A percentile compares a stretch with the other conserved stretches of the same genome.
phyloP scores from a whole-genome alignment of 768 basidiomycete genomes.

The Rhizopogon vinicolor region DNA sequence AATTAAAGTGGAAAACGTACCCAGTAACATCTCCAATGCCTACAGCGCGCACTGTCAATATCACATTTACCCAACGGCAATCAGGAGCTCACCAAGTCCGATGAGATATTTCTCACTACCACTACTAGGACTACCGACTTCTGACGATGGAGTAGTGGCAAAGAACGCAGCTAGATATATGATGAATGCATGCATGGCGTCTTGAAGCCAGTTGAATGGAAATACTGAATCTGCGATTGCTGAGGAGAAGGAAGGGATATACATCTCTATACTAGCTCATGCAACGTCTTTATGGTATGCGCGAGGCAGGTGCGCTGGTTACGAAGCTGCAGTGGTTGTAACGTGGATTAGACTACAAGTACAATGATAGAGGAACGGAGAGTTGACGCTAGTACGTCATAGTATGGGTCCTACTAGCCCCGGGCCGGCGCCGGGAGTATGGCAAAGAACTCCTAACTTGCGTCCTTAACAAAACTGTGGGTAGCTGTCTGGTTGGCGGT shows the following conservation, averaged over 20 bases:
- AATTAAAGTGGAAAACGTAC: conserved; percentile 26
- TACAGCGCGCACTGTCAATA: conserved; percentile 16
- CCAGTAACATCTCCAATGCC: conserved; percentile 76
- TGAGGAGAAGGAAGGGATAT: conserved; percentile 14
- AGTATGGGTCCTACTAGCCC: no score
- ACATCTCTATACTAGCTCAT: conserved; percentile 9
- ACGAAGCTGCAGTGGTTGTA: no score
- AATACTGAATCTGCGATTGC: conserved; percentile 13
- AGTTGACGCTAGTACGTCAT: no score
- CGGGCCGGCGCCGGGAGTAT: no score
- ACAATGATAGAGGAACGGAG: no score
- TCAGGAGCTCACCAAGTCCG: conserved; percentile 12
- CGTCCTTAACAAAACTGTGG: no score
- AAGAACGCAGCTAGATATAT: conserved; percentile 44
- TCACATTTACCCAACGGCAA: background rate
- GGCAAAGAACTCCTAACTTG: no score
- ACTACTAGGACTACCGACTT: conserved; percentile 17
- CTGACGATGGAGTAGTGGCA: conserved; percentile 20
- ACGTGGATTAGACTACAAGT: no score
- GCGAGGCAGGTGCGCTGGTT: no score
- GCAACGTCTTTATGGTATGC: background rate
- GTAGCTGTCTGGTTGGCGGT: no score
- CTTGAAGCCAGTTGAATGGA: conserved; percentile 20
- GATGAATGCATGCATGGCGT: conserved; percentile 33
- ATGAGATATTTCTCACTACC: conserved; percentile 14